Conservation (phyloP, 2,329 filamentous ascomycete genomes). For the Elsinoe perseae region DNA sequence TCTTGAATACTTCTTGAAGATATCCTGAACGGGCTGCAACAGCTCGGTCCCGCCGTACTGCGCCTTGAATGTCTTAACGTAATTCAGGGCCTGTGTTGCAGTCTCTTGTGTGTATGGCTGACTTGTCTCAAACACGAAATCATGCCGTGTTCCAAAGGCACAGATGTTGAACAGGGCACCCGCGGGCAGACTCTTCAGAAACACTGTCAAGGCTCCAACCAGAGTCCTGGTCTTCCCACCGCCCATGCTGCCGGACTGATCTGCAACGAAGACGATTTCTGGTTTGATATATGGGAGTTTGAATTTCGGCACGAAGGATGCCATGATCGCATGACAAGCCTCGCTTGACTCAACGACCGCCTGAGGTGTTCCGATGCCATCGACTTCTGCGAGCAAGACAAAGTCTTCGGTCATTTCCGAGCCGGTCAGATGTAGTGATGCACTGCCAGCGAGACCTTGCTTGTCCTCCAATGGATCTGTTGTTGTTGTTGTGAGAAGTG, state of each 20-base stretch:
- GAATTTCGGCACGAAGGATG: conserved; percentile 63
- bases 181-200: conserved; percentile 57
- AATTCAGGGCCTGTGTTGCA: conserved; percentile 37
- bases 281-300: conserved; percentile 47
- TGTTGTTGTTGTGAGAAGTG: not conserved
- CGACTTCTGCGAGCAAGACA: conserved; percentile 55
- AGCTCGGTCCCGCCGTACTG: conserved; percentile 51
- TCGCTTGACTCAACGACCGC: conserved; percentile 52
- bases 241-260: conserved; percentile 61
- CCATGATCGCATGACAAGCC: conserved; percentile 59
- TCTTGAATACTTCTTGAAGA: conserved; percentile 40
- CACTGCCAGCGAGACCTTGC: not conserved
- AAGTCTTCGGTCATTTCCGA: conserved; percentile 50
- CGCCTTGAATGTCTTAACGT: conserved; percentile 38
- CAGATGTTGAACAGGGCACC: conserved; percentile 63
- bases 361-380: conserved; percentile 52
- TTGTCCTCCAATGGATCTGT: not conserved
- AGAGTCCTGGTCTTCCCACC: conserved; percentile 46
- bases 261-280: conserved; percentile 66
- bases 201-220: conserved; percentile 51
- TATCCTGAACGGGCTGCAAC: conserved; percentile 39
- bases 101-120: conserved; percentile 40
- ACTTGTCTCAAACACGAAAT: conserved; percentile 44
- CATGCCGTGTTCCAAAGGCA: conserved; percentile 50
- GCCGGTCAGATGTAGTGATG: not conserved